Conservation (phyloP, 805 yeast species). For the Sugiyamaella marilandica region DNA sequence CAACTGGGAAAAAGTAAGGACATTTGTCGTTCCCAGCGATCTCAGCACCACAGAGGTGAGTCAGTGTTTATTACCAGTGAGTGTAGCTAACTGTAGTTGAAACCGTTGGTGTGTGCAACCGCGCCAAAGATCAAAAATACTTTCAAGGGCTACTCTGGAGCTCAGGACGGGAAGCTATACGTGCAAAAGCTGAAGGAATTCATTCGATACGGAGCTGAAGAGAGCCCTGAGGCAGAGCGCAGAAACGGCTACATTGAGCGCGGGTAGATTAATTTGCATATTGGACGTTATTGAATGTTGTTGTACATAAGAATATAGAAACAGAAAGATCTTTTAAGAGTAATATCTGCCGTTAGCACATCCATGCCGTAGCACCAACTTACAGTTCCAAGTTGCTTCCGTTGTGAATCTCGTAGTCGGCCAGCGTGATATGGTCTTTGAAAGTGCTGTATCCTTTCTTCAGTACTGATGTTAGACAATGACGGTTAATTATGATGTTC, state of each 20-base stretch:
- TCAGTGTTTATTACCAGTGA: background rate
- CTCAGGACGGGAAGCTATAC: slow-evolving; percentile 68
- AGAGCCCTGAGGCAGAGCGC: slow-evolving; percentile 25
- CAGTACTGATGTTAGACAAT: slow-evolving; percentile 44
- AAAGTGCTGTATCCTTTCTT: slow-evolving; percentile 81
- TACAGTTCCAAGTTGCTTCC: slow-evolving; percentile 85
- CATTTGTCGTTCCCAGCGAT: slow-evolving; percentile 75
- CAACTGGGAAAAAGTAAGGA: slow-evolving; percentile 81
- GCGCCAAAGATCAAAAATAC: slow-evolving; percentile 65
- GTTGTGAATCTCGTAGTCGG: slow-evolving; percentile 92
- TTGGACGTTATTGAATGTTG: background rate
- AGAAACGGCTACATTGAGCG: slow-evolving; percentile 24
- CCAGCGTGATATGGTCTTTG: slow-evolving; percentile 86
- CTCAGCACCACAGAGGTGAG: slow-evolving; percentile 25
- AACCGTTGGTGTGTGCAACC: slow-evolving; percentile 73
- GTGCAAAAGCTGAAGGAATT: slow-evolving; percentile 69
- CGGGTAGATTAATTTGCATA: slow-evolving; percentile 14
- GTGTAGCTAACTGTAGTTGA: slow-evolving; percentile 37
- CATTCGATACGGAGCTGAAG: slow-evolving; percentile 59
- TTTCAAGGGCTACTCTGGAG: slow-evolving; percentile 70
- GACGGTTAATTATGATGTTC: background rate
- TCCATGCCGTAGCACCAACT: slow-evolving; percentile 13
- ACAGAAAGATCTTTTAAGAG: background rate
- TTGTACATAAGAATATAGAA: background rate
- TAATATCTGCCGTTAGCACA: slow-evolving; percentile 3